These are phyloP conservation scores for Suhomyces bokatorum DNA, from an alignment of 1,139 yeast genomes.

Conservation along the genomic window DNA sequence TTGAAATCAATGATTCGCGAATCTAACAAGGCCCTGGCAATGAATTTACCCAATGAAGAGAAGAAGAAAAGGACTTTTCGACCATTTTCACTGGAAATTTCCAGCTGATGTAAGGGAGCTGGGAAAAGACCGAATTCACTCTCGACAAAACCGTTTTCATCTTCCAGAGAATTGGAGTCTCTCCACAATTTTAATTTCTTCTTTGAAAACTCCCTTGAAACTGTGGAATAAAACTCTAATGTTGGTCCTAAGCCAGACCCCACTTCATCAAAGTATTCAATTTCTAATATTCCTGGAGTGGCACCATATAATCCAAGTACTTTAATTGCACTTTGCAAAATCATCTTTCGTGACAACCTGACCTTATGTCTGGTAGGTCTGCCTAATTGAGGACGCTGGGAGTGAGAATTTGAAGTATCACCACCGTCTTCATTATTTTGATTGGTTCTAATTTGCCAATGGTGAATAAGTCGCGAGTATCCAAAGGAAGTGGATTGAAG, in stretches of 20 bases:
- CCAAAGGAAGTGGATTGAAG: constrained; percentile 91
- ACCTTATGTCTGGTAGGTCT: constrained; percentile 80
- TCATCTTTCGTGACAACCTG: constrained; percentile 67
- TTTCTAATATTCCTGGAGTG: constrained; percentile 78
- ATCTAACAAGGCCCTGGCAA: constrained; percentile 86
- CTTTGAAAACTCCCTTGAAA: constrained; percentile 71
- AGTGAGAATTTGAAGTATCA: constrained; percentile 13
- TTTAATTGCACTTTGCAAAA: constrained; percentile 78
- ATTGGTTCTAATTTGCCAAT: constrained; percentile 65
- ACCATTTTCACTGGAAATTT: constrained; percentile 36
- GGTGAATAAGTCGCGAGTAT: constrained; percentile 76
- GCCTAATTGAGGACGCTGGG: constrained; percentile 55
- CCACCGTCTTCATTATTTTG: constrained; percentile 37
- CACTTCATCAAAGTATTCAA: constrained; percentile 89
- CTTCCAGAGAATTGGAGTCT: constrained; percentile 27
- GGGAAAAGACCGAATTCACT: constrained; percentile 69
- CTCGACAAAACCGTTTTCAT: constrained; percentile 42
- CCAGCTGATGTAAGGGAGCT: constrained; percentile 48
- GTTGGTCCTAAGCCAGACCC: constrained; percentile 98
- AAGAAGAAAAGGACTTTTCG: constrained; percentile 55
- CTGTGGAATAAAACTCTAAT: constrained; percentile 82
- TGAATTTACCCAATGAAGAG: constrained; percentile 72
- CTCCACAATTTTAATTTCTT: constrained; percentile 73
- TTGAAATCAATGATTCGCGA: constrained; percentile 82
- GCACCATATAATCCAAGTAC: constrained; percentile 77